Evolutionary conservation across 495 filamentous ascomycete genomes (phyloP), one percentile per base, ranked within the genome.

Genomic region (Penicillium psychrofluorescens): DNA sequence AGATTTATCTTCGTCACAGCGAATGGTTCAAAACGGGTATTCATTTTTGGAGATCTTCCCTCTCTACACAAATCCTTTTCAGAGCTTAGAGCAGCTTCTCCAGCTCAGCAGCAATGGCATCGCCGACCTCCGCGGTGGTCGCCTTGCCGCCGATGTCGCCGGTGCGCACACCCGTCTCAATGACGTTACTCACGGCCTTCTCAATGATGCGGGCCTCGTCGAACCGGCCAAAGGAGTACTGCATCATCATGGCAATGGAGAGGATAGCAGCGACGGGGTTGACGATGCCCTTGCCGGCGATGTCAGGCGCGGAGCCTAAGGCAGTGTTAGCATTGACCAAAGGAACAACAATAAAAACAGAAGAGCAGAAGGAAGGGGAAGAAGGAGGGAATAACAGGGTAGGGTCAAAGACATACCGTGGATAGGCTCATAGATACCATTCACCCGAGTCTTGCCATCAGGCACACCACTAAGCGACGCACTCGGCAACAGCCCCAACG

Each of bases 391-490:
- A 16, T 16, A 16, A 16, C 16, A 16, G 16, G 16, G 16, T 16
- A 16, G 16, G 1, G 22, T 22, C 22, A 22, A 22, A 22, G 5
- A 59, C 78, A 55, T 67, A 87, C 90, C 94, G 63, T 98, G 94
- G 53, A 97, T 97, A 29, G 94, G 94, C 76, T 97, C 92, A 61
- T 96, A 98, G 55, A 98, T 95, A 54, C 92, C 81, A 45, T 71
- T 74, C 22, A 72, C 64, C 55, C 62, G 62, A 43, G 57, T 63
- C 62, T 72, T 70, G 10, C 74, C 74, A 70, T 95, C 90, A 1
- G 92, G 92, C 36, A 94, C 80, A 14, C 85, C 89, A 39, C 80
- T 84, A 63, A 98, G 68, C 64, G 84, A 90, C 7, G 92, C 92
- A 64, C 85, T 90, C 8, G 92, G 92, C 60, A 95, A 70, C 53